Evolutionary conservation across 1,139 yeast species (phyloP).

Genomic region (Hemisphaericaspora xylanilytica): DNA sequence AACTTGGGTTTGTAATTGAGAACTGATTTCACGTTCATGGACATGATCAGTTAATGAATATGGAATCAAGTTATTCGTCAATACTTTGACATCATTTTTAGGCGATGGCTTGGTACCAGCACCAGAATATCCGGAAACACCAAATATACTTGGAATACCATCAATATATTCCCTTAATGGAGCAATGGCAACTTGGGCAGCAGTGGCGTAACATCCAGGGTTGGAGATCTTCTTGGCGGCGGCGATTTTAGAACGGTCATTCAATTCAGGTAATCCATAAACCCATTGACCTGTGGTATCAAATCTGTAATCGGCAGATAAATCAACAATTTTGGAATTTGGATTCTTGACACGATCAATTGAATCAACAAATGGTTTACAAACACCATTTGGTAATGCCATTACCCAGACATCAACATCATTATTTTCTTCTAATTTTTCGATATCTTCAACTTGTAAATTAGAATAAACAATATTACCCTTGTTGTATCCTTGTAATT

Average conservation of each 20-base stretch:
- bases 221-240: slow-evolving; percentile 84
- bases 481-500: slow-evolving; percentile 83
- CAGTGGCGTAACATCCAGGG: slow-evolving; percentile 99
- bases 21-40: slow-evolving; percentile 89
- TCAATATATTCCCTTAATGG: slow-evolving; percentile 66
- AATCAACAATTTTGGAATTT: slow-evolving; percentile 78
- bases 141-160: slow-evolving; percentile 83
- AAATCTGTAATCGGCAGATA: slow-evolving; percentile 95
- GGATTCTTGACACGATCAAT: slow-evolving; percentile 64
- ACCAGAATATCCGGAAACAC: slow-evolving; percentile 97
- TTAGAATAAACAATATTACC: slow-evolving; percentile 77
- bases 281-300: slow-evolving; percentile 86
- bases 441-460: slow-evolving; percentile 83
- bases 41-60: slow-evolving; percentile 95
- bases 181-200: slow-evolving; percentile 89
- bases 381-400: slow-evolving; percentile 98
- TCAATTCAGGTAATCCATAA: slow-evolving; percentile 88
- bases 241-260: slow-evolving; percentile 62
- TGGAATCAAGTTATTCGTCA: slow-evolving; percentile 85
- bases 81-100: slow-evolving; percentile 76
- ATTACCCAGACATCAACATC: slow-evolving; percentile 96
- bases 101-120: slow-evolving; percentile 99
- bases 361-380: slow-evolving; percentile 95
- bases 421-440: slow-evolving; percentile 67
- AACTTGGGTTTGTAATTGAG: slow-evolving; percentile 72